Percentiles rank a stretch among this genome's conserved stretches.
These are phyloP conservation scores for Rubroboletus pulcherrimus DNA, from an alignment of 768 basidiomycete genomes.

Conservation along the genomic window DNA sequence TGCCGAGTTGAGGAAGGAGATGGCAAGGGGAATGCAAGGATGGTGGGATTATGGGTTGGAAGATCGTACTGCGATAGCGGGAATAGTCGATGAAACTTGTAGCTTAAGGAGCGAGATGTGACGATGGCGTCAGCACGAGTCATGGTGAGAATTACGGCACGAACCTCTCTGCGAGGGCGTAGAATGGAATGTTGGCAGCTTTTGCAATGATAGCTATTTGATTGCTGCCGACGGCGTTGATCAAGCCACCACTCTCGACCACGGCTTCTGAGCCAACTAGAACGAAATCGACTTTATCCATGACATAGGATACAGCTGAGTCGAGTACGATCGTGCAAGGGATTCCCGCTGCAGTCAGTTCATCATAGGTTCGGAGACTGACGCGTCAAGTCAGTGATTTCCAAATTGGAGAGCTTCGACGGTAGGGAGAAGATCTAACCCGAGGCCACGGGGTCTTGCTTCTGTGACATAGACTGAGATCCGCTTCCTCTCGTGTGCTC, in stretches of 20 bases:
- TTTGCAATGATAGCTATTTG: constrained; percentile 97
- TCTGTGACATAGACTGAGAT: constrained; percentile 98
- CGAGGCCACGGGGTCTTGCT: constrained; percentile 84
- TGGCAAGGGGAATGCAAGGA: constrained; percentile 63
- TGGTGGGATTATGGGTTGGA: constrained; percentile 72
- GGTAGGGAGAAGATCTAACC: constrained; percentile 47
- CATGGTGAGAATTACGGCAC: constrained; percentile 21
- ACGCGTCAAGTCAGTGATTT: constrained; percentile 5
- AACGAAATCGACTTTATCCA: constrained; percentile 94
- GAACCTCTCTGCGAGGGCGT: constrained; percentile 89
- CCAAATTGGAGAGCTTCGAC: constrained; percentile 1
- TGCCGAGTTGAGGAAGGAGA: constrained; percentile 8
- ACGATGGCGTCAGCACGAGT: constrained; percentile 21
- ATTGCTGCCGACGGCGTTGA: constrained; percentile 92
- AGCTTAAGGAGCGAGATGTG: constrained; percentile 47
- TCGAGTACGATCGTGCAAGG: constrained; percentile 94
- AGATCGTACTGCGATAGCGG: constrained; percentile 89
- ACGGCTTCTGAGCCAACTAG: constrained; percentile 98
- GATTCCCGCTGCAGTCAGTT: constrained; percentile 83
- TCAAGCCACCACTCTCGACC: constrained; percentile 90
- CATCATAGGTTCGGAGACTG: constrained; percentile 89
- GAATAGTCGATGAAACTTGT: constrained; percentile 96
- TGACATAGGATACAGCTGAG: constrained; percentile 94
- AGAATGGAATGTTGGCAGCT: constrained; percentile 92
- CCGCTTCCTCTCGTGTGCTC: constrained; percentile 87